Conservation (phyloP, 2,329 filamentous ascomycete species). For the Bimuria novae-zelandiae region DNA sequence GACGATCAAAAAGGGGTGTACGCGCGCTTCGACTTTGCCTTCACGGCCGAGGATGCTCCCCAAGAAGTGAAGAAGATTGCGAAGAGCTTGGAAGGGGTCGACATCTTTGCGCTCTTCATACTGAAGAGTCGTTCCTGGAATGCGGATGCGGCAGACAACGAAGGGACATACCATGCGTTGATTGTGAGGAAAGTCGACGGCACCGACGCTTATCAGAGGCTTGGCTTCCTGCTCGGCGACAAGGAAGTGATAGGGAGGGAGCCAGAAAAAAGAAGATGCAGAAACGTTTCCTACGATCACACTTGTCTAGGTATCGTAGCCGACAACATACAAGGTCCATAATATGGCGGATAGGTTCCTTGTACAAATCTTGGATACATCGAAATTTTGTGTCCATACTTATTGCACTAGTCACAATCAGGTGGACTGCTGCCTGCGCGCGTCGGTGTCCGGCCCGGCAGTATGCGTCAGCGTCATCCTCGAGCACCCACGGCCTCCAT, state of each 20-base stretch:
- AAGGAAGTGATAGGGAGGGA: not conserved
- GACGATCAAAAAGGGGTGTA: conserved; percentile 1
- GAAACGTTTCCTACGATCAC: not conserved
- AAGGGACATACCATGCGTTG: conserved; percentile 1
- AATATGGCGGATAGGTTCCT: too few relatives aligned
- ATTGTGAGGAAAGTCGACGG: conserved; percentile 7
- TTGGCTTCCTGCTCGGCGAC: conserved; percentile 1
- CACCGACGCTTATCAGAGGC: conserved; percentile 5
- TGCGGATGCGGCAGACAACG: not conserved
- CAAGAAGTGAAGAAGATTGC: conserved; percentile 12
- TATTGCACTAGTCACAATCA: too few relatives aligned
- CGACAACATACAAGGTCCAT: not conserved
- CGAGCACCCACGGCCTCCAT: too few relatives aligned
- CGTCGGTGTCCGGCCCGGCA: too few relatives aligned
- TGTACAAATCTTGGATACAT: too few relatives aligned
- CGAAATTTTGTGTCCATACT: too few relatives aligned
- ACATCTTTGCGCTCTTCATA: conserved; percentile 12
- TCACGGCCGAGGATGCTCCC: conserved; percentile 7
- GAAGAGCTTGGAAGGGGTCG: conserved; percentile 9
- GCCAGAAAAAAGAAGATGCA: not conserved
- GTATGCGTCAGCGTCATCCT: too few relatives aligned
- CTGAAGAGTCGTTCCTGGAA: not conserved
- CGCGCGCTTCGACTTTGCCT: conserved; percentile 11
- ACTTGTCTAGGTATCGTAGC: not conserved
- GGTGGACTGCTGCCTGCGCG: too few relatives aligned